Conservation (phyloP, 2,329 filamentous ascomycete species). For the Botrytis porri region DNA sequence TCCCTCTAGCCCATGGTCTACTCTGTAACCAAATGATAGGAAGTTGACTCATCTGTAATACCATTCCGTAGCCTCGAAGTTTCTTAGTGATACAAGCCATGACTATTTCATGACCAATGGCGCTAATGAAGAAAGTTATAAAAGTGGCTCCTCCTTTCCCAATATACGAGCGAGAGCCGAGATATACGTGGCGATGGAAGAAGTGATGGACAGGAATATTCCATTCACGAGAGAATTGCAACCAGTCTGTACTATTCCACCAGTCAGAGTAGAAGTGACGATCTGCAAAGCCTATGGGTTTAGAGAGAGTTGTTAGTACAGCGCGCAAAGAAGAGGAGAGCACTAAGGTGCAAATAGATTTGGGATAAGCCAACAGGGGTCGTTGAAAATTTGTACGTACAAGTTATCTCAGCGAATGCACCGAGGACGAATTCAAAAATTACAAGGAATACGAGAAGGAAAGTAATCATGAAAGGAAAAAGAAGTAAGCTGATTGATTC, state of each 20-base stretch:
- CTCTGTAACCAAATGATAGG: constrained; percentile 92
- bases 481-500: constrained; percentile 89
- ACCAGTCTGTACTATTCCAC: constrained; percentile 82
- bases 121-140: constrained; percentile 88
- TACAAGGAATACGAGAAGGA: constrained; percentile 92
- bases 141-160: constrained; percentile 75
- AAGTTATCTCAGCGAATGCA: constrained; percentile 89
- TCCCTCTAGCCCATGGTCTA: constrained; percentile 70
- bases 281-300: constrained; percentile 65
- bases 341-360: not conserved
- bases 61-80: constrained; percentile 86
- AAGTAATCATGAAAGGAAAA: constrained; percentile 96
- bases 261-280: constrained; percentile 85
- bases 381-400: constrained; percentile 35
- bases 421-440: constrained; percentile 97
- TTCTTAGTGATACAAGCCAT: constrained; percentile 99
- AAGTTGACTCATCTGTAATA: constrained; percentile 94
- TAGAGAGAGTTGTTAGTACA: constrained; percentile 1
- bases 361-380: not conserved
- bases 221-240: constrained; percentile 95
- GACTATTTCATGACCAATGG: constrained; percentile 88
- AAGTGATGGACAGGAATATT: constrained; percentile 98
- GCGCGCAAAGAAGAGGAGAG: not conserved
- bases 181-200: constrained; percentile 90
- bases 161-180: constrained; percentile 72